Evolutionary conservation across 2,329 filamentous ascomycete genomes (phyloP), one percentile per base, ranked within the genome.

Genomic region (Claviceps maximensis): DNA sequence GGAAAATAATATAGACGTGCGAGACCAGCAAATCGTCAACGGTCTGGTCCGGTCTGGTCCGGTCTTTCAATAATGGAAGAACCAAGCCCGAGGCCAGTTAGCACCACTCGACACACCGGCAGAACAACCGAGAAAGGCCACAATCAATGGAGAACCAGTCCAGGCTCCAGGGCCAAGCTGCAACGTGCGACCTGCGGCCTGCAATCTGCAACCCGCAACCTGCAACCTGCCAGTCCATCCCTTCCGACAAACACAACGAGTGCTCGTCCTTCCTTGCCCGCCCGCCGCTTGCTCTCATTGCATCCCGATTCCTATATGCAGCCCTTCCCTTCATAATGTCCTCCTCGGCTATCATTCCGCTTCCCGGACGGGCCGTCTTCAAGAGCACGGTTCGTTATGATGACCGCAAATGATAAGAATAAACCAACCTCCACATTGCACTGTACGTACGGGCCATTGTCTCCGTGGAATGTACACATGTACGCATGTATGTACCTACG

Each of bases 281-380:
- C 9, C 31, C 9, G 31, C 31, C 12, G 31, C 47, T 17, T 25
- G 40, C 42, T n/a, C 47, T 45, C 17, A 47, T 47, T 50, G 46
- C 50, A 53, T 38, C 41, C 36, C 33, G n/a, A n/a, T n/a, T n/a
- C 29, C 27, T 19, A 50, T 45, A 46, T 52, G 53, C 53, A 55
- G 53, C 53, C 47, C 47, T 48, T 5, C 27, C 49, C 47, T 44
- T 36, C 23, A 33, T 47, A 29, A 47, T 46, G 29, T 41, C 47
- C 47, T 42, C 33, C 44, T 53, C 50, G 50, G 53, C 42, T 53
- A 23, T 19, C 47, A 47, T 42, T 42, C 53, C 53, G 50, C 40
- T 19, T 45, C 50, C 53, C 53, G 53, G 47, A 19, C 53, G 50
- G 53, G 42, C 50, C 36, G 50, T 53, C 53, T 47, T 53, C 50